Conservation (phyloP, 2,329 filamentous ascomycete genomes). For the Fusarium anguioides region DNA sequence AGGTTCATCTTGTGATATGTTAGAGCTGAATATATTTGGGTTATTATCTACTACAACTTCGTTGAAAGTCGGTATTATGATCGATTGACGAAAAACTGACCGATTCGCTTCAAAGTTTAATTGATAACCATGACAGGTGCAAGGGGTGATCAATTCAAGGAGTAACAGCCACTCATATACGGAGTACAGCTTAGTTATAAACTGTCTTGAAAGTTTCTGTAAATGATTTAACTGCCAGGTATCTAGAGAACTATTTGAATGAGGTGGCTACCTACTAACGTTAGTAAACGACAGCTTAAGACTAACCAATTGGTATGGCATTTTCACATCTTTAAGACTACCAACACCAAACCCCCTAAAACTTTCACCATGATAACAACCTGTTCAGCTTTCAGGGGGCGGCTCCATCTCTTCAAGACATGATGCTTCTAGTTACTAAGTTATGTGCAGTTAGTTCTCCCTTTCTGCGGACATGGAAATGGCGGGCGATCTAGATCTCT, state of each 20-base stretch:
- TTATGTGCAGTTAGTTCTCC: neutral
- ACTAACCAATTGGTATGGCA: too few relatives aligned
- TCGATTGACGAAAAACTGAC: neutral
- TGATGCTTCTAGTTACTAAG: conserved; percentile 16
- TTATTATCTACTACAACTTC: neutral
- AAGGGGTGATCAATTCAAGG: neutral
- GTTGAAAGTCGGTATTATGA: neutral
- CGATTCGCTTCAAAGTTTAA: neutral
- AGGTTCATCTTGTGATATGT: too few relatives aligned
- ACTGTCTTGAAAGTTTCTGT: too few relatives aligned
- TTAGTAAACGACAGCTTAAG: too few relatives aligned
- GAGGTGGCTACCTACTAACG: too few relatives aligned
- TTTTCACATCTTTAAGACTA: too few relatives aligned
- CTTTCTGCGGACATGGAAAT: conserved; percentile 28
- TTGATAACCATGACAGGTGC: neutral
- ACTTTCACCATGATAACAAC: conserved; percentile 1
- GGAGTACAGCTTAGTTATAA: too few relatives aligned
- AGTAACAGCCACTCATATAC: too few relatives aligned
- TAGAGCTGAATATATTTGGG: neutral
- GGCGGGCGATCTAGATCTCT: conserved; percentile 21
- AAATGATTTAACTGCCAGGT: too few relatives aligned
- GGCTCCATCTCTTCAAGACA: conserved; percentile 7
- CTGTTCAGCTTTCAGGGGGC: conserved; percentile 31
- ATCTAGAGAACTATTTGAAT: neutral
- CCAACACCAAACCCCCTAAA: neutral